phyloP scores from a whole-genome alignment of 129 eudicot species.

The Deinandra increscens region DNA sequence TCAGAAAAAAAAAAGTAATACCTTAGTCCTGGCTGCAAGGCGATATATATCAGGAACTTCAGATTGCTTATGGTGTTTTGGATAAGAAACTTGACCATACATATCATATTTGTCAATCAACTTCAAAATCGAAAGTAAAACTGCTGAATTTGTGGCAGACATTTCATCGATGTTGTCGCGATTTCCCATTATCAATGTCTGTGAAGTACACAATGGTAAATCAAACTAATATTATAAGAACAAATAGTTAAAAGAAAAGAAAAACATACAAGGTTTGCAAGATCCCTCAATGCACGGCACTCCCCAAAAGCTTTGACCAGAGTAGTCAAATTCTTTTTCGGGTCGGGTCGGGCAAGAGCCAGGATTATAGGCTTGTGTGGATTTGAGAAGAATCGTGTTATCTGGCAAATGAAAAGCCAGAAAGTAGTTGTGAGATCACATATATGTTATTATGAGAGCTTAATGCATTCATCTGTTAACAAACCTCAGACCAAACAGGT shows the following conservation, averaged over 20 bases:
- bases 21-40: constrained; percentile 87
- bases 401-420: constrained; percentile 39
- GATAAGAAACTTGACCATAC: constrained; percentile 89
- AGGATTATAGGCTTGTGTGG: constrained; percentile 86
- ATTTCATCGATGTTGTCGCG: constrained; percentile 76
- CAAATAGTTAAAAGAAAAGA: not conserved
- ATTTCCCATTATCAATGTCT: constrained; percentile 87
- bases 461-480: constrained; percentile 21
- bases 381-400: constrained; percentile 73
- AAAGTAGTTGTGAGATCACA: not conserved
- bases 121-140: constrained; percentile 69
- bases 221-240: not conserved
- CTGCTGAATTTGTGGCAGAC: constrained; percentile 75
- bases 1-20: constrained; percentile 10
- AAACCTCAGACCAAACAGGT: constrained; percentile 88
- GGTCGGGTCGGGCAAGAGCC: constrained; percentile 90
- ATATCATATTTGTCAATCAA: constrained; percentile 82
- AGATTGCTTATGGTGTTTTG: constrained; percentile 85
- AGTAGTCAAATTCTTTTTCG: constrained; percentile 77
- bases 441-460: not conserved
- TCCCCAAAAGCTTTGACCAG: constrained; percentile 90
- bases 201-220: constrained; percentile 22
- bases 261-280: constrained; percentile 77
- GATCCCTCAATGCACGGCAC: constrained; percentile 73
- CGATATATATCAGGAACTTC: constrained; percentile 91